Base-by-base conservation (phyloP, 768 basidiomycete genomes). In the Mycena chlorophos region DNA sequence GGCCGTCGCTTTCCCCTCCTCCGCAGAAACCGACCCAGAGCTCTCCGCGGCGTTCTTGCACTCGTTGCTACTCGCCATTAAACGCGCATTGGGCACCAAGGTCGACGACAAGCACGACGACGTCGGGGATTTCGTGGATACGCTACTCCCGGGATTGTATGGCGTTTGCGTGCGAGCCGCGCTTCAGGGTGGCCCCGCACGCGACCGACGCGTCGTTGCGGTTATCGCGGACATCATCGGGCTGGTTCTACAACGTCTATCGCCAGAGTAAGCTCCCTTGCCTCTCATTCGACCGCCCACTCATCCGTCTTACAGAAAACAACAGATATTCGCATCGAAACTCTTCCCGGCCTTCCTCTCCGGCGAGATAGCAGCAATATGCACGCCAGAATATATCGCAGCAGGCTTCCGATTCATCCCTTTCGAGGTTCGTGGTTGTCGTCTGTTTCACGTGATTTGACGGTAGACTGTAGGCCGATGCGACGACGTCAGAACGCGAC, bases 31-130 rank as follows among this genome's bases (percentile, higher is more conserved):
- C 4, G 83, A 84, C 30, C 31, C 62, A 2, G 89, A 94, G 67
- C 79, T 84, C 13, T 73, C 70, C n/a, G 84, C 90, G 0, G 89
- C 93, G 12, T 98, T 96, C 66, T 86, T 85, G 1, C 91, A 94
- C 71, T 84, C 94, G 27, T 78, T 98, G 28, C 78, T 98, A 47
- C 75, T 80, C 47, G 83, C 88, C 0, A 71, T 98, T 5, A 76
- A 78, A 1, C 79, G 84, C 38, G 84, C 87, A 0, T 43, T 98
- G 16, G 64, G 65, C 4, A 65, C 61, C 27, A 82, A 82, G 64
- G 73, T 76, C 13, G 69, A 74, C 29, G 70, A 65, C 23, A 78
- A 76, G 29, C 85, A 96, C 67, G 66, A 72, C 0, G 97, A 98
- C 66, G 78, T 98, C 17, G 71, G 81, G 0, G 92, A 89, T 69